Base-by-base conservation (phyloP, 2,329 filamentous ascomycete genomes). In the Pseudopithomyces maydicus region DNA sequence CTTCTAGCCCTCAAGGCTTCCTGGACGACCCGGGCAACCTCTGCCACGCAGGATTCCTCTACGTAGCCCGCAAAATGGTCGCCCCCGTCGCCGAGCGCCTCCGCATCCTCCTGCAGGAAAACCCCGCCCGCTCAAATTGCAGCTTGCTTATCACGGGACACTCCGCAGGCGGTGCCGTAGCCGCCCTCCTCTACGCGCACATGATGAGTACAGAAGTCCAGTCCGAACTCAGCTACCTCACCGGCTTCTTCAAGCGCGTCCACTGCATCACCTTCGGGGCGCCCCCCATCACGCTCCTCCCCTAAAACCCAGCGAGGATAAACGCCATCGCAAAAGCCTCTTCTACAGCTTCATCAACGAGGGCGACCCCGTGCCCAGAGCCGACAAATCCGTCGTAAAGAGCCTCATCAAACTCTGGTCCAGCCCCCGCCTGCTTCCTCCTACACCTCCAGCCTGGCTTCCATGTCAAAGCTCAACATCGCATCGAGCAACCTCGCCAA, bases 241-340 rank as follows among this genome's bases (percentile, higher is more conserved):
- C 89, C 0, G 82, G 82, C 1, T 88, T 77, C 74, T 95, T 96
- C 78, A 89, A 88, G 68, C 82, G 90, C 41, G 83, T 96, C 2
- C 91, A 96, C 74, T 96, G 92, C 75, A 80, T 96, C 39, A 93
- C 89, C 0, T 96, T 96, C 65, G 92, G 92, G n/a, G 84, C 90
- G 0, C 92, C 92, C 1, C 91, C 92, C 0, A 81, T 96, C 1
- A 89, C 87, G 19, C 80, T 92, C 0, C 80, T 90, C 90, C 91
- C 0, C 77, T 96, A 2, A 69, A 80, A 26, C 89, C 85, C 62
- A 87, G 89, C 0, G 65, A 65, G 2, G 64, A 72, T 12, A 66
- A 68, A 39, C 63, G 69, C 3, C 72, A 81, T 4, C 74, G 81
- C 26, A 92, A 90, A 69, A 92, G 87, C 55, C 72, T 94, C 4